These are phyloP conservation scores for Vitis amurensis DNA, from an alignment of 164 flowering plant species.

Conservation along the genomic window DNA sequence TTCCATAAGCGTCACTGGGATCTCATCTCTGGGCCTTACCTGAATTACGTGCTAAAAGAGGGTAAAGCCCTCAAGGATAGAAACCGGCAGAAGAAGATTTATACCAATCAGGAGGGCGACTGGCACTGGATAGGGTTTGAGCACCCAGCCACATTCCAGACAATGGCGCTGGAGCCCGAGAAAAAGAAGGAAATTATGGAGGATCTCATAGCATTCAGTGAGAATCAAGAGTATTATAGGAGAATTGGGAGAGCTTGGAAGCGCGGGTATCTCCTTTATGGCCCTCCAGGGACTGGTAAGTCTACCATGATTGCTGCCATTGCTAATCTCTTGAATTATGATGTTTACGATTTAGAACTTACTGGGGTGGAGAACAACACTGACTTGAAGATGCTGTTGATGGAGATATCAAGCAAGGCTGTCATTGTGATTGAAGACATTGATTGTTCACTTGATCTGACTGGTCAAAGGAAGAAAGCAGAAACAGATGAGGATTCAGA, in stretches of 20 bases:
- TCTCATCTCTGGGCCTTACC: constrained; percentile 16
- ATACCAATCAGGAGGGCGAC: constrained; percentile 21
- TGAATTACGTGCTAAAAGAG: constrained; percentile 29
- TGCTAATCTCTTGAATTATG: constrained; percentile 45
- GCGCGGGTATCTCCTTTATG: constrained; percentile 49
- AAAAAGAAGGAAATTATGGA: constrained; percentile 45
- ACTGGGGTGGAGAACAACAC: constrained; percentile 44
- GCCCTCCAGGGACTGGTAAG: constrained; percentile 53
- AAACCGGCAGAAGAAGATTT: constrained; percentile 35
- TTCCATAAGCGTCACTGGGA: constrained; percentile 34
- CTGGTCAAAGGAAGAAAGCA: constrained; percentile 33
- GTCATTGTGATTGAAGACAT: constrained; percentile 51
- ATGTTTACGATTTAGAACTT: constrained; percentile 49
- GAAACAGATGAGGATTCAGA: constrained; percentile 7
- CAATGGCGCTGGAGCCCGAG: constrained; percentile 45
- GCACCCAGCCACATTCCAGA: constrained; percentile 41
- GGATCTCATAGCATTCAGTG: constrained; percentile 36
- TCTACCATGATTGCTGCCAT: constrained; percentile 64
- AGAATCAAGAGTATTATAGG: constrained; percentile 38
- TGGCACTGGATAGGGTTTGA: constrained; percentile 57
- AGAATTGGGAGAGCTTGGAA: constrained; percentile 54
- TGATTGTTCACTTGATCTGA: constrained; percentile 47
- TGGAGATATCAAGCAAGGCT: constrained; percentile 37
- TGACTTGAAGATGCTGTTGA: constrained; percentile 36
- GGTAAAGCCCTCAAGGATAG: constrained; percentile 25